Evolutionary conservation across 1,284 basidiomycete species (phyloP).

Genomic region (Microbotryum lychnidis-dioicae): DNA sequence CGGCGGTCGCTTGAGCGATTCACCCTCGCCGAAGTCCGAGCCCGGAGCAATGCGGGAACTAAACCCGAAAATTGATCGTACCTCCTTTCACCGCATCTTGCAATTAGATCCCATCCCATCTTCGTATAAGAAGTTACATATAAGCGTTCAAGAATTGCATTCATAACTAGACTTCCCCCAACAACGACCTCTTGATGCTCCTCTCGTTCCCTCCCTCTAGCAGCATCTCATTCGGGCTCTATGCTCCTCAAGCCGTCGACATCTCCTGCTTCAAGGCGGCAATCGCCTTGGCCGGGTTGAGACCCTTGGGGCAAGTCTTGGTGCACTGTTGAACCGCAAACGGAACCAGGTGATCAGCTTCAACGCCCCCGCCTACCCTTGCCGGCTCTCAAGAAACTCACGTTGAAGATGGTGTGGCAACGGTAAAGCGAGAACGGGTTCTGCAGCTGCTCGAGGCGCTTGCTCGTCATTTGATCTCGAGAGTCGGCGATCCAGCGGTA

Average conservation of each 20-base stretch:
- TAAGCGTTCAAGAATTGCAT: background rate
- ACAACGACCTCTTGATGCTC: too few species aligned
- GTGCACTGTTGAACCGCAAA: constrained; percentile 1
- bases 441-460: constrained; percentile 85
- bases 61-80: too few species aligned
- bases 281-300: constrained; percentile 62
- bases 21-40: too few species aligned
- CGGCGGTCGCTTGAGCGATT: too few species aligned
- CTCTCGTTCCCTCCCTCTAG: background rate
- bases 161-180: background rate
- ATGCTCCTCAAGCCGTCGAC: constrained; percentile 10
- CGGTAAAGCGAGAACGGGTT: constrained; percentile 87
- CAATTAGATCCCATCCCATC: too few species aligned
- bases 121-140: background rate
- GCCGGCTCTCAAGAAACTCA: constrained; percentile 44
- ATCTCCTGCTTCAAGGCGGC: constrained; percentile 29
- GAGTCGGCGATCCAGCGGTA: constrained; percentile 95
- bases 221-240: background rate
- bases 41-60: too few species aligned
- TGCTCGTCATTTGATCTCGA: constrained; percentile 67
- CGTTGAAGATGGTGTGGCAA: constrained; percentile 82
- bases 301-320: constrained; percentile 49
- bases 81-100: too few species aligned
- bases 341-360: background rate
- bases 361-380: constrained; percentile 1